Evolutionary conservation across 768 basidiomycete genomes (phyloP), one percentile per base, ranked within the genome.

Genomic region (Lyophyllum decastes): DNA sequence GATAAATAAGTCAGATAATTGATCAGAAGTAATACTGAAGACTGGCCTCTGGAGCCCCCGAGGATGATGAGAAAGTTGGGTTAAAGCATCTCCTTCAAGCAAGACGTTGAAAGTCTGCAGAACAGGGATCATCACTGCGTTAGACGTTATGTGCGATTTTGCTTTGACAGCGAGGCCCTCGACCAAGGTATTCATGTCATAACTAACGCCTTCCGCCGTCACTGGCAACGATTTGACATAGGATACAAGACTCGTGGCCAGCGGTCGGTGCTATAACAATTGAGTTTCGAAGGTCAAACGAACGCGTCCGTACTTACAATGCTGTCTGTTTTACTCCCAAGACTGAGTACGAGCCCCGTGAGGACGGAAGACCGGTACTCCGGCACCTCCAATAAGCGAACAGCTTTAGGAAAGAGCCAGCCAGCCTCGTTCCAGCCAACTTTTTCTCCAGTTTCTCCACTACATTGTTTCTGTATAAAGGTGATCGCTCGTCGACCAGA

Each of bases 291-390:
- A 35, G 16, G 17, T 24, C 3, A 24, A 43, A 8, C 25, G 16
- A 9, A 12, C n/a, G 24, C 2, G 11, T 55, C 21, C 27, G 19
- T 8, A 73, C 90, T 73, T 67, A 96, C 95, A 5, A 88, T 92
- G 66, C 88, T 90, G 59, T 91, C 87, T 9, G 93, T 93, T 72
- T 86, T 89, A 69, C 90, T 92, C 34, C 88, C 90, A 35, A 94
- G 77, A 66, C 92, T 95, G 54, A 91, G 76, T 12, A 95, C 79
- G 7, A 96, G 68, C 12, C 94, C 94, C 10, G 77, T 38, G 74
- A 96, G 76, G 49, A 96, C 67, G 25, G 78, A 68, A 53, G 72
- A 72, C 41, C 91, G 82, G 70, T 90, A 95, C 48, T 77, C 74
- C 34, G 75, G 70, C 50, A 92, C 77, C 53, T 82, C 80, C 34